Conservation (phyloP, 345 rosid species). For the Excoecaria agallocha region DNA sequence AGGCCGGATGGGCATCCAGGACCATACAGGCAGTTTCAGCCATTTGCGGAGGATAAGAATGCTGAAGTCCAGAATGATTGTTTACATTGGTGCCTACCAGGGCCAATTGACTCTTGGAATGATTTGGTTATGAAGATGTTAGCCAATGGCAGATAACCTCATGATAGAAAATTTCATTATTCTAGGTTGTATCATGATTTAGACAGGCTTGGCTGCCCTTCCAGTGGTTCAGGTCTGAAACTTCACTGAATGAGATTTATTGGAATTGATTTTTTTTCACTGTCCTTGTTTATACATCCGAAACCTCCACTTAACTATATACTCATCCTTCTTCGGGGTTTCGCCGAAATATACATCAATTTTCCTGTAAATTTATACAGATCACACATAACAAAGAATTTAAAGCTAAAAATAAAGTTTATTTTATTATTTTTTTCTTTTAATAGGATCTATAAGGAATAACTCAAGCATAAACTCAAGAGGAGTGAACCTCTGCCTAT, state of each 20-base stretch:
- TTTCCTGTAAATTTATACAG: background rate
- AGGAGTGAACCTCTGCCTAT: too few relatives aligned
- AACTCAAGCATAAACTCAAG: too few relatives aligned
- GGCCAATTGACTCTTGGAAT: conserved; percentile 48
- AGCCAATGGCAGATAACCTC: background rate
- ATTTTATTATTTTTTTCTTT: background rate
- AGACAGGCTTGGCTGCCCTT: background rate
- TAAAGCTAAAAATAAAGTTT: background rate
- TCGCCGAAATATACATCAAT: background rate
- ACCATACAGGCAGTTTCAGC: conserved; percentile 29
- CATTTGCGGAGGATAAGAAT: conserved; percentile 23
- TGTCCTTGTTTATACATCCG: background rate
- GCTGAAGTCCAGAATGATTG: conserved; percentile 33
- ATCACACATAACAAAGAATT: too few relatives aligned
- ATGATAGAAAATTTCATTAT: background rate
- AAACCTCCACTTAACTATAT: background rate
- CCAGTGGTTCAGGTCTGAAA: background rate
- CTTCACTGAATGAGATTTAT: background rate
- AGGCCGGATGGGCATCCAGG: conserved; percentile 41
- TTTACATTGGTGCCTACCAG: conserved; percentile 47
- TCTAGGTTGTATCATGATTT: background rate
- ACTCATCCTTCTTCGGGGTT: background rate
- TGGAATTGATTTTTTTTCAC: background rate
- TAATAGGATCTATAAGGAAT: too few relatives aligned
- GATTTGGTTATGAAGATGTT: conserved; percentile 36